These are phyloP conservation scores for Leccinum subgranulosum DNA, from an alignment of 768 basidiomycete genomes.

Conservation along the genomic window DNA sequence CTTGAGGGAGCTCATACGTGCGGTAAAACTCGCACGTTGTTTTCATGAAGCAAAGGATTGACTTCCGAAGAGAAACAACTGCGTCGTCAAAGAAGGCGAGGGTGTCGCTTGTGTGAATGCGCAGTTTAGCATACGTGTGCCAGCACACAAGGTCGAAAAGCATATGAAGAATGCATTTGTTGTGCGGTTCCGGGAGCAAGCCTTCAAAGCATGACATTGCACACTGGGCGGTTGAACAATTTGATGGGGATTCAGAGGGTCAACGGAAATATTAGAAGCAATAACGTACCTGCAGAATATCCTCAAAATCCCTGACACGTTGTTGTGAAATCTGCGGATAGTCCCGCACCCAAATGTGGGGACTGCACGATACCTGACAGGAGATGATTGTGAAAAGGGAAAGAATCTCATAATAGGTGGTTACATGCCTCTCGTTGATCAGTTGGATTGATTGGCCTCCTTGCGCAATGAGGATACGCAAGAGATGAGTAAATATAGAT, in stretches of 20 bases:
- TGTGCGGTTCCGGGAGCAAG: conserved; percentile 6
- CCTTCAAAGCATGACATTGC: background rate
- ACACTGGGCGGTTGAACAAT: background rate
- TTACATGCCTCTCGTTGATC: background rate
- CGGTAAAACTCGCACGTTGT: background rate
- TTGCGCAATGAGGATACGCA: background rate
- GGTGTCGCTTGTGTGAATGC: background rate
- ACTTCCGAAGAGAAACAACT: background rate
- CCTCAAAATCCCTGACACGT: background rate
- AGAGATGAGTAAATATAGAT: background rate
- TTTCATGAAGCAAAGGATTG: background rate
- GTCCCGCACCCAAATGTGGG: background rate
- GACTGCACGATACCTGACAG: background rate
- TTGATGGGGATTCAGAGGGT: background rate
- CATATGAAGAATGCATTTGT: conserved; percentile 8
- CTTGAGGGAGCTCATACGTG: background rate
- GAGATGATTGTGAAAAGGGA: background rate
- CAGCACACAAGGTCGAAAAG: conserved; percentile 14
- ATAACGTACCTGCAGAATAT: background rate
- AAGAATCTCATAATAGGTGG: no score
- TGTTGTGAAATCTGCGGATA: background rate
- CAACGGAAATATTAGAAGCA: background rate
- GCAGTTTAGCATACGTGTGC: conserved; percentile 17
- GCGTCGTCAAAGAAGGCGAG: background rate
- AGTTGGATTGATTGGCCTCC: background rate